These are phyloP conservation scores for Claviceps africana DNA, from an alignment of 2,329 filamentous ascomycete genomes.

Conservation along the genomic window DNA sequence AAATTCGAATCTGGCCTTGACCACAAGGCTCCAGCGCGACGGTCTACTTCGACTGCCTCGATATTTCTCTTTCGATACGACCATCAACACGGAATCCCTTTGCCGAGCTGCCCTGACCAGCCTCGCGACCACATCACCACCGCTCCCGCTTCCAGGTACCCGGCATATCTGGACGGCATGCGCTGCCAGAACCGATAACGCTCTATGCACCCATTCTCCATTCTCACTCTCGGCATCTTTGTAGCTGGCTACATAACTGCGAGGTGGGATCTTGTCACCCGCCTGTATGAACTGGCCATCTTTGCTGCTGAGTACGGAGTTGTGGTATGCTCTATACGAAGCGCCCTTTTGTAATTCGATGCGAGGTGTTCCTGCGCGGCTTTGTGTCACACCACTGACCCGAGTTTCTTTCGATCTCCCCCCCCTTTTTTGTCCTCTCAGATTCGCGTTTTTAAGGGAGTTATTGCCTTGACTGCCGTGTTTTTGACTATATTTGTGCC, in stretches of 20 bases:
- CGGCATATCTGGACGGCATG: conserved; percentile 24
- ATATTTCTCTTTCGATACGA: not conserved
- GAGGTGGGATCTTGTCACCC: conserved; percentile 94
- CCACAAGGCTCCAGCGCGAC: not conserved
- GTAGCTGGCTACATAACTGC: conserved; percentile 99
- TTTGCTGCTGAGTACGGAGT: conserved; percentile 99
- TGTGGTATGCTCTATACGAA: conserved; percentile 42
- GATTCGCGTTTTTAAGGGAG: conserved; percentile 77
- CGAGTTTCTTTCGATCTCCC: not conserved
- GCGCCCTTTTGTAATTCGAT: not conserved
- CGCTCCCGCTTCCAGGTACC: not conserved
- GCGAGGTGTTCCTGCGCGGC: not conserved
- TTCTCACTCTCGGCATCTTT: conserved; percentile 94
- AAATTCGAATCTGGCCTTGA: not conserved
- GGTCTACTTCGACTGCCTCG: not conserved
- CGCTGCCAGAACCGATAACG: conserved; percentile 26
- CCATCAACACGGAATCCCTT: not conserved
- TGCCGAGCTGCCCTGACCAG: not conserved
- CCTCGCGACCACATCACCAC: conserved; percentile 2
- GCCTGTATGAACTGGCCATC: conserved; percentile 89
- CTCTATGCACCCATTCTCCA: conserved; percentile 95
- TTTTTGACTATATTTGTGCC: conserved; percentile 79
- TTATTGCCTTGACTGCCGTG: conserved; percentile 65
- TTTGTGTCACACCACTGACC: not conserved
- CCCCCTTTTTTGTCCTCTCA: conserved; percentile 24